phyloP scores from a whole-genome alignment of 1,284 basidiomycete genomes.

The Ustilago nuda region DNA sequence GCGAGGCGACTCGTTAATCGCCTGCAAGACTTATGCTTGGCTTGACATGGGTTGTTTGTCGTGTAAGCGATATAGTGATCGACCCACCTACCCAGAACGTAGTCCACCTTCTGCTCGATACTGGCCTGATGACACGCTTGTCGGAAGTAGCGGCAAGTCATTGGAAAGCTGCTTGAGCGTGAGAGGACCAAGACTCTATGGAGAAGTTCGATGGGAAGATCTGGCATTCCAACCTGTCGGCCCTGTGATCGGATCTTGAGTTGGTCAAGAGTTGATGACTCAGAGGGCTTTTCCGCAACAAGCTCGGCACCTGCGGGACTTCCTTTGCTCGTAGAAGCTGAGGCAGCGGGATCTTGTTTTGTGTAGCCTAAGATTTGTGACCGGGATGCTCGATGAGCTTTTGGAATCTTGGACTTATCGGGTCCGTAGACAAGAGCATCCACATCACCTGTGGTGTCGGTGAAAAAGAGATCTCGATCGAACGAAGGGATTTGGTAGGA shows the following conservation, averaged over 20 bases:
- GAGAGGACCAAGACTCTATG: conserved; percentile 34
- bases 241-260: not conserved
- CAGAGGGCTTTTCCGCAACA: not conserved
- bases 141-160: conserved; percentile 25
- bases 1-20: conserved; percentile 4
- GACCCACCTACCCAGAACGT: conserved; percentile 25
- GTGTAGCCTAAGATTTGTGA: conserved; percentile 3
- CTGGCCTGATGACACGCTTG: conserved; percentile 15
- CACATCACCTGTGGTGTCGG: conserved; percentile 30
- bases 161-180: conserved; percentile 12
- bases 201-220: conserved; percentile 40
- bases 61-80: conserved; percentile 7
- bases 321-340: not conserved
- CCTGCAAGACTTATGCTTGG: conserved; percentile 25
- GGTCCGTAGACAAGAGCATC: conserved; percentile 22
- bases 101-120: conserved; percentile 16
- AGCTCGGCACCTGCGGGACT: not conserved
- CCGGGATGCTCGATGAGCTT: not conserved
- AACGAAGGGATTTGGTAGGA: not conserved
- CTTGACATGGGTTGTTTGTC: conserved; percentile 8
- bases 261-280: not conserved
- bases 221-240: conserved; percentile 19
- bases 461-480: conserved; percentile 23
- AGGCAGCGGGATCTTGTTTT: not conserved
- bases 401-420: conserved; percentile 23